phyloP scores from a whole-genome alignment of 805 yeast genomes.

The Kodamaea kaohsiungensis region DNA sequence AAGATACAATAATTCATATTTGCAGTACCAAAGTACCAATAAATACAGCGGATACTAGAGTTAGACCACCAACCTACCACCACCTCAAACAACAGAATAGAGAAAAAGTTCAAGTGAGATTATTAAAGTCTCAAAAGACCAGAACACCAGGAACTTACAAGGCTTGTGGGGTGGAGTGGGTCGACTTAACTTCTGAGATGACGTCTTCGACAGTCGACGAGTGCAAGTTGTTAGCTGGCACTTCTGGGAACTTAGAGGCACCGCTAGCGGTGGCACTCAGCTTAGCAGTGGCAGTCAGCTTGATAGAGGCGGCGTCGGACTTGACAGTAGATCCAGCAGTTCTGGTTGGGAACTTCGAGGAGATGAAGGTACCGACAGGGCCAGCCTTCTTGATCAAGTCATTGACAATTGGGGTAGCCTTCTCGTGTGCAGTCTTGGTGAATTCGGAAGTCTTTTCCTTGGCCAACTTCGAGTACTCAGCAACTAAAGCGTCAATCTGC shows the following conservation, averaged over 20 bases:
- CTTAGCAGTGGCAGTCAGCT: constrained; percentile 35
- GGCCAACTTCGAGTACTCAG: constrained; percentile 44
- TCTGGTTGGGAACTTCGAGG: constrained; percentile 60
- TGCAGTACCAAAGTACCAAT: background rate
- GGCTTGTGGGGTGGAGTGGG: constrained; percentile 1
- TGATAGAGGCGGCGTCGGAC: constrained; percentile 17
- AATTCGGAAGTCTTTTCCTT: constrained; percentile 51
- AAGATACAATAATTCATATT: background rate
- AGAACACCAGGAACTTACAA: background rate
- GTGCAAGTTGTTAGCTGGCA: constrained; percentile 28
- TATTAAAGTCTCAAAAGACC: background rate
- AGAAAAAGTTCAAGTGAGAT: background rate
- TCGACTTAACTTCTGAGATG: constrained; percentile 10
- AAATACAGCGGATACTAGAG: constrained; percentile 1
- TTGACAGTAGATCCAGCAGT: constrained; percentile 69
- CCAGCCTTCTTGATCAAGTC: constrained; percentile 60
- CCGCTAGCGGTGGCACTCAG: constrained; percentile 31
- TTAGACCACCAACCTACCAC: constrained; percentile 2
- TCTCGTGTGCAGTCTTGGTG: constrained; percentile 37
- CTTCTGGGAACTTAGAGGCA: constrained; percentile 43
- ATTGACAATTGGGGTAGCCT: constrained; percentile 58
- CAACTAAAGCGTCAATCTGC: constrained; percentile 70
- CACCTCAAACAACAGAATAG: background rate
- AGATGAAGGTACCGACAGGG: constrained; percentile 63
- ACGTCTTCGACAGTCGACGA: constrained; percentile 13